phyloP scores from a whole-genome alignment of 805 yeast genomes.

The Millerozyma miso region DNA sequence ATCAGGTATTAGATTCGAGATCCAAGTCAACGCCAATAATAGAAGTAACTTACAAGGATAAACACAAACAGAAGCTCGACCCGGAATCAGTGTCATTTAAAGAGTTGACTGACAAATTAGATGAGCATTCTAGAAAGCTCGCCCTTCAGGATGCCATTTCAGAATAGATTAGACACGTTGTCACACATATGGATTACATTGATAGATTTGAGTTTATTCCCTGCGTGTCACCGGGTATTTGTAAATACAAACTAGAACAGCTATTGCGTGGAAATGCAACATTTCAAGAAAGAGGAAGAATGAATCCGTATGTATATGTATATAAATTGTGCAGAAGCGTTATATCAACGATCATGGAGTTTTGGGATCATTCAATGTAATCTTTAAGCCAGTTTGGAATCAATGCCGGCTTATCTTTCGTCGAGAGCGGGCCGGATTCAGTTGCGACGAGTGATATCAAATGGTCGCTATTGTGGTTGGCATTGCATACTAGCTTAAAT shows the following conservation, averaged over 20 bases:
- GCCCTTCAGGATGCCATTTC: slow-evolving; percentile 67
- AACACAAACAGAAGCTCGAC: slow-evolving; percentile 61
- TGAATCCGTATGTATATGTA: neutral
- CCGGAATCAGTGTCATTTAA: slow-evolving; percentile 53
- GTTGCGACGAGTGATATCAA: neutral
- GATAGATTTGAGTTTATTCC: neutral
- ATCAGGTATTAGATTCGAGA: slow-evolving; percentile 50
- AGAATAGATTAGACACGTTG: slow-evolving; percentile 9
- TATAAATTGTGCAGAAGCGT: neutral
- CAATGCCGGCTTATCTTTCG: no score
- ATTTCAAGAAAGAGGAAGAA: neutral
- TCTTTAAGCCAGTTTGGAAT: neutral
- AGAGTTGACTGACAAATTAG: slow-evolving; percentile 66
- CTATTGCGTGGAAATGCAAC: neutral
- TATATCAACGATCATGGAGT: neutral
- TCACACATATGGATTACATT: neutral
- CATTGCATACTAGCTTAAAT: neutral
- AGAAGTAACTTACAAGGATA: slow-evolving; percentile 76
- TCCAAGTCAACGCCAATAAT: slow-evolving; percentile 51
- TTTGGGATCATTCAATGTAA: neutral
- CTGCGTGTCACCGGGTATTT: neutral
- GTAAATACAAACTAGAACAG: no score
- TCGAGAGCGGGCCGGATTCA: no score
- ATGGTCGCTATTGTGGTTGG: neutral
- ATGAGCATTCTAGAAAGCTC: slow-evolving; percentile 77